A percentile compares a stretch with the other conserved stretches of the same genome.
Evolutionary conservation across 225 moss, liverwort and hornwort genomes (phyloP).

Genomic region (Polytrichum formosum): DNA sequence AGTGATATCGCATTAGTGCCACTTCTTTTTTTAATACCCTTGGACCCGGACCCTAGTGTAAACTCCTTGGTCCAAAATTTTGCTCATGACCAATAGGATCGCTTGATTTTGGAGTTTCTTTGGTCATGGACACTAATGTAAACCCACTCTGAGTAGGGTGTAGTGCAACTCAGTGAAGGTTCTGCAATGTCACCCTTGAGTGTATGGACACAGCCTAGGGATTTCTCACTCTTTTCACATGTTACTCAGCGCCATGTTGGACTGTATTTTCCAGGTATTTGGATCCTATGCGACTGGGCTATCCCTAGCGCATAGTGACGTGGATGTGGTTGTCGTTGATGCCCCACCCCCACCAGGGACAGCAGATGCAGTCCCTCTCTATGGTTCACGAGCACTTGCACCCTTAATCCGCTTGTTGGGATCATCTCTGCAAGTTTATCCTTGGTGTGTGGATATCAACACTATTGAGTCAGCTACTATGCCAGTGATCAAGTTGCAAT

Average conservation of each 20-base stretch:
- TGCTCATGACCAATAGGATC: too few species aligned
- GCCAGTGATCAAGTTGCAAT: slow-evolving; percentile 98
- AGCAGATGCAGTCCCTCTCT: slow-evolving; percentile 44
- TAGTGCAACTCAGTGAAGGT: too few species aligned
- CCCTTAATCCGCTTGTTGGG: slow-evolving; percentile 73
- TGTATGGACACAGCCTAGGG: too few species aligned
- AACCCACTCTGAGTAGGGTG: too few species aligned
- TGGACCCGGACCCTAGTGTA: too few species aligned
- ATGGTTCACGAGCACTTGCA: slow-evolving; percentile 64
- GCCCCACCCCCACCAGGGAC: slow-evolving; percentile 73
- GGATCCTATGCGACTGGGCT: slow-evolving; percentile 96
- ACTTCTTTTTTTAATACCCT: too few species aligned
- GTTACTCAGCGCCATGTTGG: background rate
- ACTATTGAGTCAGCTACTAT: slow-evolving; percentile 92
- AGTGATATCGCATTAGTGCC: too few species aligned
- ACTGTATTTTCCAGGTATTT: slow-evolving; percentile 58
- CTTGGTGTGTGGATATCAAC: slow-evolving; percentile 74
- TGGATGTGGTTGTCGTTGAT: slow-evolving; percentile 95
- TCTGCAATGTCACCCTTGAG: too few species aligned
- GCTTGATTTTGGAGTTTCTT: too few species aligned
- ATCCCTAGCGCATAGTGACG: slow-evolving; percentile 91
- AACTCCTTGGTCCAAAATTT: too few species aligned
- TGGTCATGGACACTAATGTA: too few species aligned
- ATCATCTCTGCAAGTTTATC: slow-evolving; percentile 57
- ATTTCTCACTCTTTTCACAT: background rate